Evolutionary conservation across 2,329 filamentous ascomycete species (phyloP).

Genomic region (Talaromyces sp.): DNA sequence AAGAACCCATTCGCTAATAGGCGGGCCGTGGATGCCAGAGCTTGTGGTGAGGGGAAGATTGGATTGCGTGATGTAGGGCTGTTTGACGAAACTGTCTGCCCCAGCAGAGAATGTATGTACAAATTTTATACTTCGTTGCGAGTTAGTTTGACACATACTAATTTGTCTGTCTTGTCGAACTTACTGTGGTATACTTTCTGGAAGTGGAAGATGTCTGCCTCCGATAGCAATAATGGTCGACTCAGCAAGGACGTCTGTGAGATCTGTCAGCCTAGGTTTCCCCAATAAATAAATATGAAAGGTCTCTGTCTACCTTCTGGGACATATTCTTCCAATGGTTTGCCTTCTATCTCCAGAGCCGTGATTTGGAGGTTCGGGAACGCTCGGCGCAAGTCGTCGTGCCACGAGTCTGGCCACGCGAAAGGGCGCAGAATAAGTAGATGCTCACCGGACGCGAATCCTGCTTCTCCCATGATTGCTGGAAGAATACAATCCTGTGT

Average conservation of each 20-base stretch:
- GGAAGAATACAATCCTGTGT: not conserved
- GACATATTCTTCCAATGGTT: slow-evolving; percentile 5
- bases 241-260: slow-evolving; percentile 1
- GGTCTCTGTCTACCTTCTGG: not conserved
- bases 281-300: not conserved
- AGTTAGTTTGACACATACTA: slow-evolving; percentile 1
- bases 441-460: not conserved
- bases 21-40: slow-evolving; percentile 55
- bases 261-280: not conserved
- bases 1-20: slow-evolving; percentile 62
- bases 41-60: slow-evolving; percentile 50
- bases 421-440: slow-evolving; percentile 4
- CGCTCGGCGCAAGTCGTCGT: slow-evolving; percentile 3
- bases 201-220: slow-evolving; percentile 4
- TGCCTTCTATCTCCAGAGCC: not conserved
- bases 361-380: slow-evolving; percentile 6
- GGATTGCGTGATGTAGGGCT: slow-evolving; percentile 49
- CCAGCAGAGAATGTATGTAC: slow-evolving; percentile 56
- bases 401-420: slow-evolving; percentile 6
- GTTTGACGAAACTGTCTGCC: slow-evolving; percentile 47
- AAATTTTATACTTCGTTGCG: slow-evolving; percentile 33
- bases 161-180: not conserved
- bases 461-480: slow-evolving; percentile 4
- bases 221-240: slow-evolving; percentile 6
- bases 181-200: slow-evolving; percentile 10